Percentiles rank a stretch among this genome's conserved stretches.
These are phyloP conservation scores for Penicillium goetzii DNA, from an alignment of 495 filamentous ascomycete genomes.

Conservation along the genomic window DNA sequence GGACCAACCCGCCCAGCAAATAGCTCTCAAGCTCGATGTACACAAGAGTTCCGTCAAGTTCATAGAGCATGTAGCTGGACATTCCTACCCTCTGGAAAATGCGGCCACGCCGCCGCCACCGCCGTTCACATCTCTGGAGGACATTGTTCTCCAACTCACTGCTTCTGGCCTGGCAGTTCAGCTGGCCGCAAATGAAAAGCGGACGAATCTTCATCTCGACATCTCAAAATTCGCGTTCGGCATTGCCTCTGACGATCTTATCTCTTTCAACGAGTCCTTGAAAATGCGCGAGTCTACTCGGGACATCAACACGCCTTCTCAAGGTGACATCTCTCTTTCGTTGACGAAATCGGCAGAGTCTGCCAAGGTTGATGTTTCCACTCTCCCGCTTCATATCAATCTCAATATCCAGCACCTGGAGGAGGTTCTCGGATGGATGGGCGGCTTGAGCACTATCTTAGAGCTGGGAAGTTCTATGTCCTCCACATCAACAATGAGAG, in stretches of 20 bases:
- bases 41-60: conserved; percentile 64
- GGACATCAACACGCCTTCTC: conserved; percentile 59
- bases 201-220: conserved; percentile 34
- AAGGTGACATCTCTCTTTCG: conserved; percentile 68
- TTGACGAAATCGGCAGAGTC: conserved; percentile 54
- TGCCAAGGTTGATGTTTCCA: conserved; percentile 72
- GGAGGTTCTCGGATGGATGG: conserved; percentile 85
- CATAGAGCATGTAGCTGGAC: conserved; percentile 62
- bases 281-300: conserved; percentile 73
- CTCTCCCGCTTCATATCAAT: conserved; percentile 74
- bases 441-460: conserved; percentile 88
- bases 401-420: conserved; percentile 83
- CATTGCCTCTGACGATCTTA: conserved; percentile 70
- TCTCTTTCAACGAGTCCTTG: conserved; percentile 70
- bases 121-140: conserved; percentile 35
- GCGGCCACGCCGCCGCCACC: conserved; percentile 18
- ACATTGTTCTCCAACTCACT: conserved; percentile 40
- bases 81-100: conserved; percentile 29
- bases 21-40: conserved; percentile 54
- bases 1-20: conserved; percentile 29
- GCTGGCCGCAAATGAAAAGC: conserved; percentile 26
- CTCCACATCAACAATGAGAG: conserved; percentile 64
- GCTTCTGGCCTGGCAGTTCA: conserved; percentile 34
- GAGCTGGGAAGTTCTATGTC: conserved; percentile 84
- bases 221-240: conserved; percentile 74